A percentile compares a stretch with the other conserved stretches of the same genome.
These are phyloP conservation scores for Erodium moschatum DNA, from an alignment of 441 rosid species.

Conservation along the genomic window DNA sequence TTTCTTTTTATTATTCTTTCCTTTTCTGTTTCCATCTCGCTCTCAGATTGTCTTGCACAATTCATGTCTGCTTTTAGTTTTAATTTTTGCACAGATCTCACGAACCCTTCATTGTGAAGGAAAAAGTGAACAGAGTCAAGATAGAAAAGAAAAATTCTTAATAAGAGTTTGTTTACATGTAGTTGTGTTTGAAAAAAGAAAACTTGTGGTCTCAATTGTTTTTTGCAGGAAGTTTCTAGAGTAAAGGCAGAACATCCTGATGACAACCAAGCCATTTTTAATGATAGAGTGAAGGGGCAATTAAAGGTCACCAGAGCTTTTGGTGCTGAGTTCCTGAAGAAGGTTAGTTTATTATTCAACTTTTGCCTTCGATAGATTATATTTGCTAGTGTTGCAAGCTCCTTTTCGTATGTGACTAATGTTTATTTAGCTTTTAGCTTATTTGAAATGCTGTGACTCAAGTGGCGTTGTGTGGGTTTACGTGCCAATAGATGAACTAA, in stretches of 20 bases:
- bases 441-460: neutral
- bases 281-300: constrained; percentile 86
- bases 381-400: neutral
- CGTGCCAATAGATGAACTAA: neutral
- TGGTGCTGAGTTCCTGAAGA: constrained; percentile 89
- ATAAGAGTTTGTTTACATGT: constrained; percentile 1
- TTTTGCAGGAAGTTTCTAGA: constrained; percentile 67
- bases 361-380: constrained; percentile 6
- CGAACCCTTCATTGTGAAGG: neutral
- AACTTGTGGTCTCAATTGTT: constrained; percentile 20
- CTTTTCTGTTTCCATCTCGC: too few species aligned
- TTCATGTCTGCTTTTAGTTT: neutral
- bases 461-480: neutral
- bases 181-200: constrained; percentile 8
- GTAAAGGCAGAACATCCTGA: constrained; percentile 78
- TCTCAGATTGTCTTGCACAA: too few species aligned
- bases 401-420: neutral
- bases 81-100: neutral
- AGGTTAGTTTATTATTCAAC: constrained; percentile 35
- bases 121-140: neutral
- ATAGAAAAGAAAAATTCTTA: neutral
- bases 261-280: constrained; percentile 63
- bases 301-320: constrained; percentile 88
- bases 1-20: neutral
- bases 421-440: neutral